Base-by-base conservation (phyloP, 73 alveolate genomes). In the Halteria grandinella region DNA sequence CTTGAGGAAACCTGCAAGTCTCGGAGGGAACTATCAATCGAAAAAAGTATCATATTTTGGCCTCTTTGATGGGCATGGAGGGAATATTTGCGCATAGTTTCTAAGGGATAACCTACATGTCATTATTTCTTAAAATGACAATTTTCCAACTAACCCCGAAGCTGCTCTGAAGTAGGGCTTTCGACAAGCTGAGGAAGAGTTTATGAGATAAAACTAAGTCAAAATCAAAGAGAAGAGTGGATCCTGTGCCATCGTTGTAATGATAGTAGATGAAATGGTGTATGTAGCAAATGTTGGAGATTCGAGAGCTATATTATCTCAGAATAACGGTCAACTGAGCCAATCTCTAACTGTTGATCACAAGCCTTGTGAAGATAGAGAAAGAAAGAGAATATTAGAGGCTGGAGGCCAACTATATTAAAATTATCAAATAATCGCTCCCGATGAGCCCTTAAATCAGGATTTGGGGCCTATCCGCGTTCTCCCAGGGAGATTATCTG, bases 211-310 rank as follows among this genome's bases (percentile, higher is more conserved):
- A n/a, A n/a, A n/a, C n/a, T n/a, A n/a, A n/a, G n/a, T n/a, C n/a
- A n/a, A n/a, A n/a, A n/a, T n/a, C n/a, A n/a, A n/a, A n/a, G n/a
- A n/a, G n/a, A 79, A 91, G 49, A 76, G 95, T 39, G 99, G 99
- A 12, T 82, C 96, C 20, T 95, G 99, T 89, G 99, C 98, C 15
- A 62, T 90, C 21, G 82, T 95, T 47, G 81, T 91, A 41, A 64
- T 95, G 73, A 84, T 92, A 37, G 93, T 95, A 0, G 93, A 85
- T 23, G 91, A 88, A 29, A 64, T 89, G n/a, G 71, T 89, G 55
- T 76, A 76, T 23, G 74, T 76, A 17, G 24, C 62, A 6, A 95
- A 95, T 86, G 93, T 95, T 0, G 99, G 99, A 41, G 99, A 95
- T 87, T 86, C 97, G 28, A 78, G 99, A 31, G 95, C 98, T 18